Conservation (phyloP, 768 basidiomycete species). For the Lactarius deliciosus region DNA sequence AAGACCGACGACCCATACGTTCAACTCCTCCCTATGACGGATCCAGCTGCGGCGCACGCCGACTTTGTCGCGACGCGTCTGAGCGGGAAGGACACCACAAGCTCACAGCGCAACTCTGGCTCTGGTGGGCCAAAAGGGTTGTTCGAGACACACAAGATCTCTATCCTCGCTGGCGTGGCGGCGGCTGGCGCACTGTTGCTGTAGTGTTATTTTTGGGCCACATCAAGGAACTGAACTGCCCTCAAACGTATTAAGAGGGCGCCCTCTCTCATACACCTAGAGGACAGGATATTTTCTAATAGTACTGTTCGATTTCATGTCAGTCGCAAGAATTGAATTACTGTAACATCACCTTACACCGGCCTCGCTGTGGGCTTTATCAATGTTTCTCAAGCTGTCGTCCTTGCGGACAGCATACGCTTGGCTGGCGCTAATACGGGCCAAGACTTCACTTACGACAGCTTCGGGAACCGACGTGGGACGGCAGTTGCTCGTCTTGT, state of each 20-base stretch:
- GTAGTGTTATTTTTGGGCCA: too few relatives aligned
- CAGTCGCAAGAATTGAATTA: too few relatives aligned
- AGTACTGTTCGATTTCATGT: too few relatives aligned
- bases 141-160: slow-evolving; percentile 14
- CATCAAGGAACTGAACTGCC: too few relatives aligned
- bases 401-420: not conserved
- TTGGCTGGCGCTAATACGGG: not conserved
- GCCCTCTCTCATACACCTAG: too few relatives aligned
- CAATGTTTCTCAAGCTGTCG: too few relatives aligned
- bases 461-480: not conserved
- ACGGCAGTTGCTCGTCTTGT: not conserved
- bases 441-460: not conserved
- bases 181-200: not conserved
- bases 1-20: slow-evolving; percentile 51
- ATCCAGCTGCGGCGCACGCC: slow-evolving; percentile 22
- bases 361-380: not conserved
- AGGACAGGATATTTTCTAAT: too few relatives aligned
- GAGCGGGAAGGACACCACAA: slow-evolving; percentile 9
- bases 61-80: slow-evolving; percentile 23
- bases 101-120: not conserved
- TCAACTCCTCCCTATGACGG: slow-evolving; percentile 59
- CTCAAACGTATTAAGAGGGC: too few relatives aligned
- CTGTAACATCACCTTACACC: not conserved
- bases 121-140: not conserved
- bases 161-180: not conserved